phyloP scores from a whole-genome alignment of 345 rosid genomes.

The Ricinus communis region DNA sequence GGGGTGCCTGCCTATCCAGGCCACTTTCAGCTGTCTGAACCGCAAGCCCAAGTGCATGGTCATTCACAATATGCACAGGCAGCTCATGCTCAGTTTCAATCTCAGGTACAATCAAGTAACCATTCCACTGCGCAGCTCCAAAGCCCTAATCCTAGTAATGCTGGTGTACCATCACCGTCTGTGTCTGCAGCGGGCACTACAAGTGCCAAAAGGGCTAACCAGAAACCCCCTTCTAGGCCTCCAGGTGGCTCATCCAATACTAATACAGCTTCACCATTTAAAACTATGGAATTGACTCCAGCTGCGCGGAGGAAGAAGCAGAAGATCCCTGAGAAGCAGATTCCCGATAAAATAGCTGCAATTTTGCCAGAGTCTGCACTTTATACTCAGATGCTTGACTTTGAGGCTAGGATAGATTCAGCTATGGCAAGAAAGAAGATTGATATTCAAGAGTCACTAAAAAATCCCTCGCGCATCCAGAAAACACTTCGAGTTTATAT shows the following conservation, averaged over 20 bases:
- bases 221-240: slow-evolving; percentile 51
- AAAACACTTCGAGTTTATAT: slow-evolving; percentile 53
- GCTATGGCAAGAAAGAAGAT: slow-evolving; percentile 49
- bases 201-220: slow-evolving; percentile 44
- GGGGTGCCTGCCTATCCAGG: slow-evolving; percentile 42
- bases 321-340: slow-evolving; percentile 49
- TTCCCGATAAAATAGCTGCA: slow-evolving; percentile 53
- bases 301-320: slow-evolving; percentile 45
- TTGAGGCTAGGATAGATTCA: slow-evolving; percentile 51
- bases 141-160: slow-evolving; percentile 28
- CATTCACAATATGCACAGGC: slow-evolving; percentile 41
- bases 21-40: slow-evolving; percentile 56
- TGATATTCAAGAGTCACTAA: slow-evolving; percentile 49
- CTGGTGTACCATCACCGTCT: slow-evolving; percentile 30
- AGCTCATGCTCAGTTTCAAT: slow-evolving; percentile 26
- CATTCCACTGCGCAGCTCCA: slow-evolving; percentile 32
- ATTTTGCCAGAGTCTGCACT: slow-evolving; percentile 49
- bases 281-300: slow-evolving; percentile 57
- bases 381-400: slow-evolving; percentile 54
- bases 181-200: slow-evolving; percentile 41
- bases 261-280: slow-evolving; percentile 36
- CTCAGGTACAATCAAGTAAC: slow-evolving; percentile 25
- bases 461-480: slow-evolving; percentile 41
- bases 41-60: slow-evolving; percentile 40
- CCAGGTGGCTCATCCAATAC: slow-evolving; percentile 39